Conservation (phyloP, 345 rosid species). For the Eutrema heterophyllum region DNA sequence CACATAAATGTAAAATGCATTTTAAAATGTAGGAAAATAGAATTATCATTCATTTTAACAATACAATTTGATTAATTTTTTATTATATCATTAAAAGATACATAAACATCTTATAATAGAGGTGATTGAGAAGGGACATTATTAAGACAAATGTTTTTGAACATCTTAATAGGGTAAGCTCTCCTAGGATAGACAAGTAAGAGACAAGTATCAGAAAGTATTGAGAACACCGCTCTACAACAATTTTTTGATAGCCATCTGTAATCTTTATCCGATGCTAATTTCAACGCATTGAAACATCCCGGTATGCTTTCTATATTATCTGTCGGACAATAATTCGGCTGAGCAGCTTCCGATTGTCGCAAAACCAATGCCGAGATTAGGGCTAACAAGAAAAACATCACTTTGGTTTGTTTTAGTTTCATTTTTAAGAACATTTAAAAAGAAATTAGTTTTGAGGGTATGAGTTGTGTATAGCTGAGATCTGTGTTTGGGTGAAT, state of each 20-base stretch:
- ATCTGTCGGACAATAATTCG: neutral
- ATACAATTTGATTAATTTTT: too few relatives aligned
- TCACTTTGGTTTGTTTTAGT: neutral
- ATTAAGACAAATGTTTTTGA: neutral
- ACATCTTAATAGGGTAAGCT: neutral
- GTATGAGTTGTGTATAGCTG: neutral
- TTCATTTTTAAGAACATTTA: neutral
- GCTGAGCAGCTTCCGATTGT: neutral
- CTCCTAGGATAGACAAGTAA: neutral
- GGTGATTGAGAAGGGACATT: neutral
- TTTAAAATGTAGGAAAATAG: too few relatives aligned
- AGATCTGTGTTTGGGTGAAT: too few relatives aligned
- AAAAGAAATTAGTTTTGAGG: neutral
- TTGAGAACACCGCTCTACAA: neutral
- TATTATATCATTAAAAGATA: too few relatives aligned
- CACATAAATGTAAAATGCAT: too few relatives aligned
- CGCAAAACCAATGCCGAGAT: neutral
- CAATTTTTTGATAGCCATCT: neutral
- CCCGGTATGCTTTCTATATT: neutral
- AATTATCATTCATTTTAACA: too few relatives aligned
- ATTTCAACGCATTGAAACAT: neutral
- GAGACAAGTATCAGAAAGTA: neutral
- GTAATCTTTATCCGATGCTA: neutral
- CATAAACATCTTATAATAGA: too few relatives aligned
- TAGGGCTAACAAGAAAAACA: neutral